Base-by-base conservation (phyloP, 2,329 filamentous ascomycete species). In the Diaporthe longicolla region DNA sequence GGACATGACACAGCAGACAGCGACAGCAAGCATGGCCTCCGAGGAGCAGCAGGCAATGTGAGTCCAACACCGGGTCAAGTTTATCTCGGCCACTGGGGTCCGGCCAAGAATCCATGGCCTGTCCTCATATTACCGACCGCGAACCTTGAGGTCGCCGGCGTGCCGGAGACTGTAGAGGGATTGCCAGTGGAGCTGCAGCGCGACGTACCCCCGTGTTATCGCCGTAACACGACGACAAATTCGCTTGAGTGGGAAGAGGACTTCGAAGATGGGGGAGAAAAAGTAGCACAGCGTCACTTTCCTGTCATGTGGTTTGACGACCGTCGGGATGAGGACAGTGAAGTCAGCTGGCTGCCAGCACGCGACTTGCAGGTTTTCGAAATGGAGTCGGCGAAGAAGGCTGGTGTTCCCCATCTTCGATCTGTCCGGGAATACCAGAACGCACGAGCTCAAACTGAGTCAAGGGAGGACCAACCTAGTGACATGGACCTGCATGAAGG, bases 241-340 rank as follows among this genome's bases (percentile, higher is more conserved):
- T n/a, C 24, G 26, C 40, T 63, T 32, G 40, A 48, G 59, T 63
- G 59, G 59, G 2, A 48, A 32, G 59, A 63, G 8, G 59, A 40
- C 40, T 63, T 63, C 40, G 59, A 63, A 63, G 17, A 63, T 45
- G 59, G 59, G 40, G 59, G 59, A 63, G 40, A 8, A 48, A 63
- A 48, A 32, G 37, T 63, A 48, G 40, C 40, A 48, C 40, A 63
- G 24, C 59, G 40, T 63, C 5, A 6, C 5, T 63, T 48, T 26
- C 59, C 59, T 63, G 37, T 63, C 40, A 21, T 63, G 59, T 63
- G 45, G 24, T 63, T 63, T 10, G 59, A 48, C 24, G 59, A 63
- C 40, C 4, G 29, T 32, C 29, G 29, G 29, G 29, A 29, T 29
- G 29, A 29, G 29, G 9, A 45, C 43, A 61, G 58, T n/a, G 24